phyloP scores from a whole-genome alignment of 2,329 filamentous ascomycete genomes.

The Colletotrichum tropicale region DNA sequence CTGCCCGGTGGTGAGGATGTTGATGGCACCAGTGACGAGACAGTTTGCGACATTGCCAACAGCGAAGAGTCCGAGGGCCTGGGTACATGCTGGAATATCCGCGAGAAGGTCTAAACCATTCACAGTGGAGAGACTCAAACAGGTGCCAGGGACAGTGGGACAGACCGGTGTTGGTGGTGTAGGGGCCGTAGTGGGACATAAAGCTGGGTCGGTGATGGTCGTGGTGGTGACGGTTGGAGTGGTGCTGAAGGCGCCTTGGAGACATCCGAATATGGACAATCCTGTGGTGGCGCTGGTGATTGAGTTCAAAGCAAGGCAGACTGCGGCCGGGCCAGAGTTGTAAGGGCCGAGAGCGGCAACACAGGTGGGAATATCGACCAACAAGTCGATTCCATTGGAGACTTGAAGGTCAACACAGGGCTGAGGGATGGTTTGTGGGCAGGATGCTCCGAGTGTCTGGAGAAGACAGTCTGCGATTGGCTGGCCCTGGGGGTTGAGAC shows the following conservation, averaged over 20 bases:
- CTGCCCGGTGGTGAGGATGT: neutral
- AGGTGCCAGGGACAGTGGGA: neutral
- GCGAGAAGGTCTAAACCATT: neutral
- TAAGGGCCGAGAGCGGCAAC: neutral
- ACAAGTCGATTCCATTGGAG: neutral
- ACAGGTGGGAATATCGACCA: neutral
- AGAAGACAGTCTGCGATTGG: neutral
- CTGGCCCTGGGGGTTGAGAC: neutral
- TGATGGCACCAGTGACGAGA: neutral
- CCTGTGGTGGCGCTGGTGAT: neutral
- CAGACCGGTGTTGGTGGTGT: neutral
- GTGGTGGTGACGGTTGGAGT: neutral
- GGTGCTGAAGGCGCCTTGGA: neutral
- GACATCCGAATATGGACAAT: neutral
- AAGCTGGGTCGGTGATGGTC: neutral
- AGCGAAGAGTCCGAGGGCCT: neutral
- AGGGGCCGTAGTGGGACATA: neutral
- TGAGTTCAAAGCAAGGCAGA: neutral
- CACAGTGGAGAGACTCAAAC: neutral
- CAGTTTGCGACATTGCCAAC: neutral
- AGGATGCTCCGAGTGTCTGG: neutral
- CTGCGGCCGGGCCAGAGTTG: neutral
- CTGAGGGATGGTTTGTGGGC: neutral
- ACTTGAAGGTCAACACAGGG: neutral
- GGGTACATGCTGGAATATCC: neutral